Conservation (phyloP, 176 grass and related monocot genomes). For the Musa troglodytarum region DNA sequence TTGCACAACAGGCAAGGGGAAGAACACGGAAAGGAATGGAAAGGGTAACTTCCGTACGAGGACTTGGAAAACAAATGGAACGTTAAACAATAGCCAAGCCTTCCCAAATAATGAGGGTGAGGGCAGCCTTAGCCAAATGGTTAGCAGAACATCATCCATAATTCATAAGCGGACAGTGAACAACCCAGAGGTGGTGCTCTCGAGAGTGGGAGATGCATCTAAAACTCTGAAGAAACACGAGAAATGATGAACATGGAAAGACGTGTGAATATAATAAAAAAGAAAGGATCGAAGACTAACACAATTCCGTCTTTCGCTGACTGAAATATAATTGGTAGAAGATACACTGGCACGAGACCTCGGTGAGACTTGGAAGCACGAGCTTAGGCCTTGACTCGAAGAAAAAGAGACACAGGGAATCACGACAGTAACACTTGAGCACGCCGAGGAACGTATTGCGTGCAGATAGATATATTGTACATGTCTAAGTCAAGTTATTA, state of each 20-base stretch:
- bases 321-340: background rate
- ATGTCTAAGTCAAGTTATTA: background rate
- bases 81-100: too few species aligned
- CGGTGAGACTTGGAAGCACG: background rate
- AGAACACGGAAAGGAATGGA: too few species aligned
- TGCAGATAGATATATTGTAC: background rate
- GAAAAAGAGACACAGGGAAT: background rate
- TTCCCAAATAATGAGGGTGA: too few species aligned
- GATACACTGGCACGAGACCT: background rate
- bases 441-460: background rate
- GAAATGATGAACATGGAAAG: slow-evolving; percentile 21
- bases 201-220: slow-evolving; percentile 74
- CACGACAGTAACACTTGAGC: background rate
- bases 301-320: too few species aligned
- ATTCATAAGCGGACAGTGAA: slow-evolving; percentile 24
- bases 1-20: too few species aligned
- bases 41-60: too few species aligned
- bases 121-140: too few species aligned
- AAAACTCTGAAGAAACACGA: slow-evolving; percentile 42
- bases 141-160: too few species aligned
- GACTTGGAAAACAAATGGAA: too few species aligned
- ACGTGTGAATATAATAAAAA: background rate
- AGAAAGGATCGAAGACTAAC: too few species aligned
- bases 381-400: background rate
- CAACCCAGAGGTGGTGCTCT: slow-evolving; percentile 34